These are phyloP conservation scores for Diaporthe eres DNA, from an alignment of 2,329 filamentous ascomycete species.

Conservation along the genomic window DNA sequence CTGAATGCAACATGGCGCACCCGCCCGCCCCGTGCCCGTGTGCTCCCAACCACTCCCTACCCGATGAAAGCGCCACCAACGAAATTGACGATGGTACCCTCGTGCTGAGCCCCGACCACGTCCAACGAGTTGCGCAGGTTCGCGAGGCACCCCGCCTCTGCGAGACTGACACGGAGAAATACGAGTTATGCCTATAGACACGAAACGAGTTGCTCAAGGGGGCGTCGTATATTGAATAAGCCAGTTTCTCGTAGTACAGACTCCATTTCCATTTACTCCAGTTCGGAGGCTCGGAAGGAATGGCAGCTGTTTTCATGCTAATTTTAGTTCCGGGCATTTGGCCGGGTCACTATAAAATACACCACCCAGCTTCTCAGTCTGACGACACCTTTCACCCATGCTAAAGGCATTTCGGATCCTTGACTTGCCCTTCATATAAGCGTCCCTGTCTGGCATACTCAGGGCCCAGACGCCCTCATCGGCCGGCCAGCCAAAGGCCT, in stretches of 20 bases:
- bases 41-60: not conserved
- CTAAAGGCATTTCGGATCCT: conserved; percentile 24
- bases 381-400: conserved; percentile 18
- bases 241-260: not conserved
- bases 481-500: conserved; percentile 23
- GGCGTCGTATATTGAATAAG: not conserved
- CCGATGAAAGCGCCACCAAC: not conserved
- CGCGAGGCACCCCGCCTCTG: not conserved
- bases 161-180: not conserved
- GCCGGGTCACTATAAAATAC: conserved; percentile 13
- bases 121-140: not conserved
- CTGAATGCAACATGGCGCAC: not conserved
- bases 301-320: conserved; percentile 5
- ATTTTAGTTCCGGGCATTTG: conserved; percentile 3
- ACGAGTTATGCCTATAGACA: not conserved
- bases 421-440: not conserved
- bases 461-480: conserved; percentile 19
- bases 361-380: conserved; percentile 22
- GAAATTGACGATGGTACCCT: not conserved
- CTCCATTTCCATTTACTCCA: conserved; percentile 6
- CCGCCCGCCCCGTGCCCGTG: not conserved
- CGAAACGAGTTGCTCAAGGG: not conserved
- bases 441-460: not conserved
- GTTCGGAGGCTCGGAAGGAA: not conserved
- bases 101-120: not conserved